Conservation (phyloP, 805 yeast genomes). For the Grigorovia humatica region DNA sequence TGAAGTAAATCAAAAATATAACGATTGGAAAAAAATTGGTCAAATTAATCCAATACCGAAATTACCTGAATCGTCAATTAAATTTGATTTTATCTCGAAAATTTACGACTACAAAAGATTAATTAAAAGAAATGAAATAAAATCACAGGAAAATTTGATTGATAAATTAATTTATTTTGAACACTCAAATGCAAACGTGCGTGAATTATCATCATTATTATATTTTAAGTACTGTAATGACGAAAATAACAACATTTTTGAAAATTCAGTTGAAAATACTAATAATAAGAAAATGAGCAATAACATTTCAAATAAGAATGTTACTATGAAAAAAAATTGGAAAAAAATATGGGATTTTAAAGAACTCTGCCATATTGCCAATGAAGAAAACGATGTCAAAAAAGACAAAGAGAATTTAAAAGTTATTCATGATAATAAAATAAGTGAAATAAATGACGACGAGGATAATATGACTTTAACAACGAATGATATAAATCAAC, state of each 20-base stretch:
- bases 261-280: no score
- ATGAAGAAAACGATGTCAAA: conserved; percentile 12
- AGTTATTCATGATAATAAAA: neutral
- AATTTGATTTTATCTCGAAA: conserved; percentile 21
- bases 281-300: no score
- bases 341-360: conserved; percentile 35
- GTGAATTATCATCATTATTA: conserved; percentile 21
- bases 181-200: conserved; percentile 1
- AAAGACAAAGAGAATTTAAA: neutral
- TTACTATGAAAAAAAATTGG: neutral
- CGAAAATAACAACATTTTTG: conserved; percentile 5
- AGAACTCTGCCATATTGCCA: conserved; percentile 37
- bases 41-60: conserved; percentile 14
- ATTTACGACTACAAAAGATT: conserved; percentile 32
- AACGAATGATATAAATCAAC: conserved; percentile 38
- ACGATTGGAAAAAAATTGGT: conserved; percentile 4
- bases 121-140: conserved; percentile 26
- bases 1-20: conserved; percentile 13
- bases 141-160: conserved; percentile 26
- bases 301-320: no score
- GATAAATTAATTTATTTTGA: conserved; percentile 19
- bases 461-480: neutral
- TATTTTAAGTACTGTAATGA: conserved; percentile 30
- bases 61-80: conserved; percentile 19
- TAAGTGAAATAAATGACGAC: neutral